Evolutionary conservation across 2,329 filamentous ascomycete genomes (phyloP).

Genomic region (Fusarium marasasianum): DNA sequence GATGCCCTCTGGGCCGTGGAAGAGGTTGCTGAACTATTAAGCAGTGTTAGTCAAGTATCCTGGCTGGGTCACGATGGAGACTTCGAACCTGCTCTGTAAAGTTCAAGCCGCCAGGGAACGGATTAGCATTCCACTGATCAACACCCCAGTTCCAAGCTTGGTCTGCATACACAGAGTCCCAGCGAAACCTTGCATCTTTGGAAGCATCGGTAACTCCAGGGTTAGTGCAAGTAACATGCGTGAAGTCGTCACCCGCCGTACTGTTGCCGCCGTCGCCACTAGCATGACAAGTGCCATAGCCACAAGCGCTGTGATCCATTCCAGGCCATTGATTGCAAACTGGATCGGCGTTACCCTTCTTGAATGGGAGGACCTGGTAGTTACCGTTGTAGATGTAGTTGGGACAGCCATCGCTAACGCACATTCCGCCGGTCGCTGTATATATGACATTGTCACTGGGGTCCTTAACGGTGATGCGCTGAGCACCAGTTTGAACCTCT

Average conservation of each 20-base stretch:
- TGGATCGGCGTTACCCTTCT: neutral
- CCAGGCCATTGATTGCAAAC: neutral
- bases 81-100: neutral
- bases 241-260: neutral
- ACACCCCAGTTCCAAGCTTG: neutral
- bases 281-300: neutral
- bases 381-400: neutral
- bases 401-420: neutral
- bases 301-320: neutral
- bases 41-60: fast-evolving
- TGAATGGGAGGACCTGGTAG: neutral
- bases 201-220: neutral
- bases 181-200: neutral
- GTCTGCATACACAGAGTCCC: neutral
- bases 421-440: neutral
- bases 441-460: neutral
- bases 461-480: neutral
- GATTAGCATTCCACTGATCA: neutral
- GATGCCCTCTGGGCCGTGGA: neutral
- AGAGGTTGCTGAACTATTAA: neutral
- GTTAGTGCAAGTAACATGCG: neutral
- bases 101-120: neutral
- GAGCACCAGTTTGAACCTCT: neutral
- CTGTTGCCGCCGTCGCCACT: neutral
- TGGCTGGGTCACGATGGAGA: fast-evolving